These are phyloP conservation scores for Cercospora sesami DNA, from an alignment of 2,329 filamentous ascomycete species.

Conservation along the genomic window DNA sequence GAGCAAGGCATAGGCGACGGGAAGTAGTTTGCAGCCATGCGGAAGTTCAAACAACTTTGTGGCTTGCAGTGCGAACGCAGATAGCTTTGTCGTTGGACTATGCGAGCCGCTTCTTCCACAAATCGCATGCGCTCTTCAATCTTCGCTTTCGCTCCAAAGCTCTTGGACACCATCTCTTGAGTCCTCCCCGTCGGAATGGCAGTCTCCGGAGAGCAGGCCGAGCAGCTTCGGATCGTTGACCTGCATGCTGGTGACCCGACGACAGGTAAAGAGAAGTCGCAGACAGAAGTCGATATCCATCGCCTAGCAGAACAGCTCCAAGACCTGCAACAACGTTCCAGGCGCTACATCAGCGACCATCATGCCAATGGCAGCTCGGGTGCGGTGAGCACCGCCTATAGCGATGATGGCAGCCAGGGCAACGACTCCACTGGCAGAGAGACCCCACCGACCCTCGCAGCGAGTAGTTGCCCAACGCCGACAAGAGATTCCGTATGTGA, in stretches of 20 bases:
- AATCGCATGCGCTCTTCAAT: neutral
- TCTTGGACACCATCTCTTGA: conserved; percentile 6
- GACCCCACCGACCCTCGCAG: conserved; percentile 16
- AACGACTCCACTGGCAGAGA: conserved; percentile 11
- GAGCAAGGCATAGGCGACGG: conserved; percentile 6
- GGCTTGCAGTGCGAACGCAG: conserved; percentile 9
- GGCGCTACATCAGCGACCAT: conserved; percentile 15
- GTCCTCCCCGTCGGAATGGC: conserved; percentile 6
- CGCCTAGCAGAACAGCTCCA: conserved; percentile 19
- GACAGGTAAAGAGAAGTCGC: conserved; percentile 6
- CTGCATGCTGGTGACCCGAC: conserved; percentile 1
- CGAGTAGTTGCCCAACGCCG: conserved; percentile 19
- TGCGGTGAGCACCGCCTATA: conserved; percentile 18
- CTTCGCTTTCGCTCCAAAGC: neutral
- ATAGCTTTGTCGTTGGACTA: conserved; percentile 6
- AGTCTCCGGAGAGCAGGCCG: conserved; percentile 11
- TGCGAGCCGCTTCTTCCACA: neutral
- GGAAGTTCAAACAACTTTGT: conserved; percentile 2
- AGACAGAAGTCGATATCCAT: conserved; percentile 16
- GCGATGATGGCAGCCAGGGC: conserved; percentile 20
- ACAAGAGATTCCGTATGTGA: conserved; percentile 10
- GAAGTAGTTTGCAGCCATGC: conserved; percentile 3
- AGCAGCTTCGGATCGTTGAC: conserved; percentile 10
- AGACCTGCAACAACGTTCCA: conserved; percentile 17
- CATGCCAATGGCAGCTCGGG: conserved; percentile 15